Conservation (phyloP, 805 yeast species). For the Crinitomyces ghanaensis region DNA sequence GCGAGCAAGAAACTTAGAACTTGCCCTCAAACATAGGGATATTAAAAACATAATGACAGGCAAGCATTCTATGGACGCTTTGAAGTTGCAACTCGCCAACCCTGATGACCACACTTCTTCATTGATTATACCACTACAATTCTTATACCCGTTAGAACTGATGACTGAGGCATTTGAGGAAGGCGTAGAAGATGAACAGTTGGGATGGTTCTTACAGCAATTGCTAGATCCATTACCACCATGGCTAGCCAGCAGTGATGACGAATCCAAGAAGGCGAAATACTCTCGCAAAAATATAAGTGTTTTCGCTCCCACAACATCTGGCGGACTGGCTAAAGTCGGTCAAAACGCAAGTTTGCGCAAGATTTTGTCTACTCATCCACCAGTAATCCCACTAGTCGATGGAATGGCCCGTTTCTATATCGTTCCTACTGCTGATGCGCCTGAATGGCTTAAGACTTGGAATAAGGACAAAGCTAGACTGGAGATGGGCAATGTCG, state of each 20-base stretch:
- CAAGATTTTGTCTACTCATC: slow-evolving; percentile 48
- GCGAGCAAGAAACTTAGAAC: slow-evolving; percentile 32
- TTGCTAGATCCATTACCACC: slow-evolving; percentile 56
- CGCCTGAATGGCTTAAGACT: slow-evolving; percentile 46
- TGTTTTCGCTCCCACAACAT: slow-evolving; percentile 67
- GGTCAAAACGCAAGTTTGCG: slow-evolving; percentile 66
- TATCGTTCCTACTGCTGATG: slow-evolving; percentile 64
- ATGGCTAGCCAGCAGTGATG: too few relatives aligned
- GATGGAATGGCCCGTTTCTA: slow-evolving; percentile 63
- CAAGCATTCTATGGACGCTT: slow-evolving; percentile 35
- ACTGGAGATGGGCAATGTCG: background rate
- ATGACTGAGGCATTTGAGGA: slow-evolving; percentile 76
- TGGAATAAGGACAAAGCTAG: slow-evolving; percentile 24
- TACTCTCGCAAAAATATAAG: slow-evolving; percentile 51
- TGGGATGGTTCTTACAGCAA: slow-evolving; percentile 48
- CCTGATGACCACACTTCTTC: slow-evolving; percentile 44
- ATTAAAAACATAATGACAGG: slow-evolving; percentile 41
- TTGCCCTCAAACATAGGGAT: slow-evolving; percentile 54
- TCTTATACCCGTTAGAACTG: slow-evolving; percentile 71
- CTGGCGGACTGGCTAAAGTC: slow-evolving; percentile 77
- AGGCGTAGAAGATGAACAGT: slow-evolving; percentile 60
- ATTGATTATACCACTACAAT: slow-evolving; percentile 67
- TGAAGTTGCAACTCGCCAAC: slow-evolving; percentile 18
- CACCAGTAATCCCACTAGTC: slow-evolving; percentile 63
- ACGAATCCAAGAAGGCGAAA: slow-evolving; percentile 40